Base-by-base conservation (phyloP, 208 protist genomes). In the Porcisia hertigi region DNA sequence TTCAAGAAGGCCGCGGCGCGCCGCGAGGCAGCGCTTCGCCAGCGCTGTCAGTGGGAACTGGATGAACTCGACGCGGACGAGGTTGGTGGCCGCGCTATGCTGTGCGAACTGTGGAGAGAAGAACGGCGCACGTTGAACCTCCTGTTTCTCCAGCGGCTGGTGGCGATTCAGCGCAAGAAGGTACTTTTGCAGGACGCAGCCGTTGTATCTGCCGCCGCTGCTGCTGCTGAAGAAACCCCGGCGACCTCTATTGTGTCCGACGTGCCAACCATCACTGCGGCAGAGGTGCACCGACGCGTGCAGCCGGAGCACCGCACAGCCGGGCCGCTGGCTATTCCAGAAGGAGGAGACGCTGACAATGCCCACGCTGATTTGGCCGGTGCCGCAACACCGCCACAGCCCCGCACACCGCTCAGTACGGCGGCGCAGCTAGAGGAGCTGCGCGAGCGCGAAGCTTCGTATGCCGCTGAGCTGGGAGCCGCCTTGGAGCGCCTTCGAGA, bases 401-500 rank as follows among this genome's bases (percentile, higher is more conserved):
- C 39, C 63, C 67, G 7, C 64, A 69, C 75, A 55, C 64, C 66
- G 49, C 66, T 71, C 25, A 71, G 71, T 55, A 71, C 79, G 25
- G 65, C 80, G 4, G 82, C 82, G 67, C 63, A 81, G 63, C 45
- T 86, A 2, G 71, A 73, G 55, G 80, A 86, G 18, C 53, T 89
- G 64, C 81, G 75, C 11, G 64, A 57, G 12, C 62, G 71, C 49
- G 85, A 89, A 70, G 49, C 52, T 39, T 69, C 78, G 25, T 75
- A 82, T 45, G 80, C 84, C 25, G 77, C 82, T 18, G 86, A 91
- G 45, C 71, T 93, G 43, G 62, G 76, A 18, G 78, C 88, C 18
- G 84, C 90, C 18, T 70, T 89, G 53, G 64, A 59, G 20, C 90
- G 90, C 4, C 77, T 94, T 41, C 81, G 67, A 1, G 90, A 94